Percentiles rank a stretch among this genome's conserved stretches.
Evolutionary conservation across 2,329 filamentous ascomycete genomes (phyloP).

Genomic region (Colletotrichum destructivum): DNA sequence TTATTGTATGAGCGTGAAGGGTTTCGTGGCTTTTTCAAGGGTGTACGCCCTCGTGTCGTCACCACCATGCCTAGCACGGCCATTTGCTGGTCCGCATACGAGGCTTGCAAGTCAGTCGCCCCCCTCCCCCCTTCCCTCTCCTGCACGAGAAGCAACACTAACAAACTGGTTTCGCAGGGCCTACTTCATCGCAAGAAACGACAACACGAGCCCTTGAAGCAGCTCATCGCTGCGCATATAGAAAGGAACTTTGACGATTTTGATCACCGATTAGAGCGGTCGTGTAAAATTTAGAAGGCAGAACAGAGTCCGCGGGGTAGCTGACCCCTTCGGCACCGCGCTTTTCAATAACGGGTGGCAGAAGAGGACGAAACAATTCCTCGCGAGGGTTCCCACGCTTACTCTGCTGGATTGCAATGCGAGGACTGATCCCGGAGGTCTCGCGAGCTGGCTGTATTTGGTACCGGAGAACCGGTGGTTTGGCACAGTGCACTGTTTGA

Average conservation of each 20-base stretch:
- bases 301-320: constrained; percentile 6
- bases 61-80: constrained; percentile 99
- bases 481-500: constrained; percentile 37
- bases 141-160: constrained; percentile 26
- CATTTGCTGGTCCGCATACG: constrained; percentile 94
- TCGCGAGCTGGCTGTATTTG: constrained; percentile 27
- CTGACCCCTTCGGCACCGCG: constrained; percentile 1
- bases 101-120: constrained; percentile 75
- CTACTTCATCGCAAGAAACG: constrained; percentile 72
- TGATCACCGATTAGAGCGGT: constrained; percentile 37
- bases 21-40: constrained; percentile 90
- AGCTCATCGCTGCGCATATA: constrained; percentile 31
- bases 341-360: constrained; percentile 7
- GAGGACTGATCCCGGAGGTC: constrained; percentile 8
- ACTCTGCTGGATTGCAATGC: constrained; percentile 12
- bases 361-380: constrained; percentile 10
- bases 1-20: constrained; percentile 90
- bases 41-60: constrained; percentile 89
- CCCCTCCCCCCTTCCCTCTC: background rate
- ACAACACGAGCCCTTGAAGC: constrained; percentile 50
- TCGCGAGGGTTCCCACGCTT: background rate
- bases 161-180: constrained; percentile 57
- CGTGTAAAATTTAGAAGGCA: constrained; percentile 37
- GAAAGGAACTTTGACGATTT: constrained; percentile 22
- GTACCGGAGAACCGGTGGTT: constrained; percentile 26